phyloP scores from a whole-genome alignment of 2,329 filamentous ascomycete species.

The Mycocentrospora acerina region DNA sequence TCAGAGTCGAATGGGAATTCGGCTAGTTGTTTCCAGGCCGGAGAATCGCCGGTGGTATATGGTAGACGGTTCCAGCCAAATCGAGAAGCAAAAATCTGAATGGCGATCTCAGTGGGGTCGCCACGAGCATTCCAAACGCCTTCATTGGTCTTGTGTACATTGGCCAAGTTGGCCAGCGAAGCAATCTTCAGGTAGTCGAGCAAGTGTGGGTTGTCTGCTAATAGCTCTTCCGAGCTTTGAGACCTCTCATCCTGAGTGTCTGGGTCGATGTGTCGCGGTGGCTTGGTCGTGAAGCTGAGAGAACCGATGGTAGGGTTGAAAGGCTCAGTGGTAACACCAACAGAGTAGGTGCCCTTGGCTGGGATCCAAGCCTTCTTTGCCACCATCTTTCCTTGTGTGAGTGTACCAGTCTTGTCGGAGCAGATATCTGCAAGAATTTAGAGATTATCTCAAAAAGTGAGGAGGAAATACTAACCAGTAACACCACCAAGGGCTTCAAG shows the following conservation, averaged over 20 bases:
- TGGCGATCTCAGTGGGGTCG: constrained; percentile 65
- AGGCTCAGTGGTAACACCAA: constrained; percentile 31
- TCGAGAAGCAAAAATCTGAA: constrained; percentile 71
- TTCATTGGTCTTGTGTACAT: constrained; percentile 47
- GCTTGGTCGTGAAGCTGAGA: constrained; percentile 30
- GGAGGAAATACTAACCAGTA: too few species aligned
- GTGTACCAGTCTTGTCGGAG: constrained; percentile 37
- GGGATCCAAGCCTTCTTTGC: constrained; percentile 39
- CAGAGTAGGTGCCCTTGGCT: constrained; percentile 34
- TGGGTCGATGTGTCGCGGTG: constrained; percentile 29
- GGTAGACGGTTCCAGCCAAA: constrained; percentile 60
- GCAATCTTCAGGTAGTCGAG: constrained; percentile 36
- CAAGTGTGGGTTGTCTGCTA: constrained; percentile 30
- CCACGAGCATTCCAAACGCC: constrained; percentile 39
- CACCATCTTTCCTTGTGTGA: constrained; percentile 40
- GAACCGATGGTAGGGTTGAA: constrained; percentile 35
- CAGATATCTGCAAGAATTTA: constrained; percentile 39
- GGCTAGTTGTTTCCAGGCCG: constrained; percentile 46
- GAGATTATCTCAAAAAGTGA: too few species aligned
- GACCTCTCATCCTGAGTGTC: constrained; percentile 28
- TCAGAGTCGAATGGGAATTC: constrained; percentile 74
- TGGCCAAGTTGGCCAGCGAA: constrained; percentile 53
- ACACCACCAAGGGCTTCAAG: constrained; percentile 41
- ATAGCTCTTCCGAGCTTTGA: constrained; percentile 22
- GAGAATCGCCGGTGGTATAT: constrained; percentile 39